Evolutionary conservation across 2,329 filamentous ascomycete species (phyloP).

Genomic region (Trichoderma cornu-damae): DNA sequence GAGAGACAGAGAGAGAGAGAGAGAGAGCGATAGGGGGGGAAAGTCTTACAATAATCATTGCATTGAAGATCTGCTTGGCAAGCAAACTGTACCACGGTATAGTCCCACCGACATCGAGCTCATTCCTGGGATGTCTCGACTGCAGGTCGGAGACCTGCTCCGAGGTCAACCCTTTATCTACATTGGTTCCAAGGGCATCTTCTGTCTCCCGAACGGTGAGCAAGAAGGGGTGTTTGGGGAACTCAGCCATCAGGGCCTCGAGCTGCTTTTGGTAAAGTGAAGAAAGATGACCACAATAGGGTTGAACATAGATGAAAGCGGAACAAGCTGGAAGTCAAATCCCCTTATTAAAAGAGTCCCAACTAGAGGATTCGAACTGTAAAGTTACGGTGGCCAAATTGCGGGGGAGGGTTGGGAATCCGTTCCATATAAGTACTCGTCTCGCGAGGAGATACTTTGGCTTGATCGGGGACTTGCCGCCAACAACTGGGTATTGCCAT

Average conservation of each 20-base stretch:
- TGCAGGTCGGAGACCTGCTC: constrained; percentile 55
- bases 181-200: constrained; percentile 54
- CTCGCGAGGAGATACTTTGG: not conserved
- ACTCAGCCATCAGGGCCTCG: constrained; percentile 33
- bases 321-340: not conserved
- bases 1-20: no score
- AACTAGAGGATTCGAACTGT: not conserved
- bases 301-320: not conserved
- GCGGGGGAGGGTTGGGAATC: not conserved
- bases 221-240: constrained; percentile 54
- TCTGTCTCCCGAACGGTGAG: constrained; percentile 59
- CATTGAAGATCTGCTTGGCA: constrained; percentile 67
- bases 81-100: constrained; percentile 69
- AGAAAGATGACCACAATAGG: not conserved
- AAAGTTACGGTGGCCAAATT: not conserved
- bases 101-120: constrained; percentile 62
- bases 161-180: constrained; percentile 62
- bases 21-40: not conserved
- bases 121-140: constrained; percentile 60
- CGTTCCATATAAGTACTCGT: constrained; percentile 9
- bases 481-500: not conserved
- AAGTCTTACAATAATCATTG: constrained; percentile 62
- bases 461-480: not conserved
- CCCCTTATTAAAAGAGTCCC: not conserved
- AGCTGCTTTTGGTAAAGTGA: not conserved